phyloP scores from a whole-genome alignment of 2,329 filamentous ascomycete genomes.

The Harringtonia lauricola region DNA sequence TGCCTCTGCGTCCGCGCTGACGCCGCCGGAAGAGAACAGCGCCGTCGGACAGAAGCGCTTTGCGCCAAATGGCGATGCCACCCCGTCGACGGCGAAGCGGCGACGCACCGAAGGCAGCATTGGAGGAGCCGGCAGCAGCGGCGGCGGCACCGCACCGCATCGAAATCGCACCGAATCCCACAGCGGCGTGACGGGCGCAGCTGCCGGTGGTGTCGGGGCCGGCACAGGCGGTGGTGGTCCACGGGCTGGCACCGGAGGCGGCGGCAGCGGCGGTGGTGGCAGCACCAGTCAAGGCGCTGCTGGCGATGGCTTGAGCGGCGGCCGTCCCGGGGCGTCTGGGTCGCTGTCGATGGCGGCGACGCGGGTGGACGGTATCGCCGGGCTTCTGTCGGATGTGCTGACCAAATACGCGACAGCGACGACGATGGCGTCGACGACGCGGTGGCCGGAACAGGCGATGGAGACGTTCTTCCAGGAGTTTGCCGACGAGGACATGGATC shows the following conservation, averaged over 20 bases:
- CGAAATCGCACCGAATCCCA: conserved; percentile 3
- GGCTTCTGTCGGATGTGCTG: conserved; percentile 29
- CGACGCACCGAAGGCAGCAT: conserved; percentile 20
- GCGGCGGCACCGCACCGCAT: not conserved
- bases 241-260: no score
- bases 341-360: conserved; percentile 11
- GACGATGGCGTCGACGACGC: conserved; percentile 21
- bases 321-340: conserved; percentile 2
- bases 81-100: conserved; percentile 19
- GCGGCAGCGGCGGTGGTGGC: conserved; percentile 1
- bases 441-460: conserved; percentile 46
- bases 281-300: not conserved
- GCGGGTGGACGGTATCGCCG: conserved; percentile 15
- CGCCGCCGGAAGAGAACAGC: conserved; percentile 41
- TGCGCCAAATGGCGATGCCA: conserved; percentile 10
- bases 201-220: no score
- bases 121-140: conserved; percentile 6
- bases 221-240: no score
- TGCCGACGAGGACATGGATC: conserved; percentile 41
- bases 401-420: conserved; percentile 20
- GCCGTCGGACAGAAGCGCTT: conserved; percentile 21
- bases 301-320: not conserved
- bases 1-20: conserved; percentile 26
- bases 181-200: not conserved
- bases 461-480: conserved; percentile 51